These are phyloP conservation scores for Dispira simplex DNA, from an alignment of 192 early-diverging fungal genomes.

Conservation along the genomic window DNA sequence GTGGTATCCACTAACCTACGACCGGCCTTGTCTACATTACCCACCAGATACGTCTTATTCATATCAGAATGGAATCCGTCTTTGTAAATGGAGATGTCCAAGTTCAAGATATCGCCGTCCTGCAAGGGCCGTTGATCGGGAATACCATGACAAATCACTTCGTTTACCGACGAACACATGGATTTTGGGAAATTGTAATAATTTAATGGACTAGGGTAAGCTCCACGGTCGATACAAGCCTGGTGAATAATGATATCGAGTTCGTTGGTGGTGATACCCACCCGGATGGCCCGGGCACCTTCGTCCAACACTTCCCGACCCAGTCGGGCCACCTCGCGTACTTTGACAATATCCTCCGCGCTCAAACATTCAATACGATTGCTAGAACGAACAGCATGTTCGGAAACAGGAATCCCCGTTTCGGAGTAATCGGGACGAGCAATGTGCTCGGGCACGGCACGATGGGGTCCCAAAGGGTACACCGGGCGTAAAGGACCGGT, in stretches of 20 bases:
- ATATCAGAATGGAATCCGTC: constrained; percentile 93
- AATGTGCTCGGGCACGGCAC: constrained; percentile 49
- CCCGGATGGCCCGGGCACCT: constrained; percentile 58
- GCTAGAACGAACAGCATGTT: constrained; percentile 51
- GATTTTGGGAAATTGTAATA: constrained; percentile 96
- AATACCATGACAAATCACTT: constrained; percentile 97
- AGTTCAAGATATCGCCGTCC: constrained; percentile 94
- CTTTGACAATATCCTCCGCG: constrained; percentile 54
- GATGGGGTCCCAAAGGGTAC: constrained; percentile 57
- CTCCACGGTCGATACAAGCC: constrained; percentile 76
- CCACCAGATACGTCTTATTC: constrained; percentile 86
- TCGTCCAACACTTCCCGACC: constrained; percentile 81
- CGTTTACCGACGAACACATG: constrained; percentile 78
- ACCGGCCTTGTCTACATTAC: constrained; percentile 66
- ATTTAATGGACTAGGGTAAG: constrained; percentile 94
- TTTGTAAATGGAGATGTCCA: constrained; percentile 79
- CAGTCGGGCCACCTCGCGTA: constrained; percentile 67
- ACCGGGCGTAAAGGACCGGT: constrained; percentile 51
- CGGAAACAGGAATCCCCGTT: constrained; percentile 28
- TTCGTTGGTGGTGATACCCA: constrained; percentile 88
- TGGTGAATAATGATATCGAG: constrained; percentile 94
- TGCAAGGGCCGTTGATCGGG: constrained; percentile 84
- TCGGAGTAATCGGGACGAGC: constrained; percentile 55
- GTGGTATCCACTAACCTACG: constrained; percentile 63
- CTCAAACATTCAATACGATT: constrained; percentile 51